Evolutionary conservation across 805 yeast genomes (phyloP), one percentile per base, ranked within the genome.

Genomic region (Metschnikowia bowlesiae): DNA sequence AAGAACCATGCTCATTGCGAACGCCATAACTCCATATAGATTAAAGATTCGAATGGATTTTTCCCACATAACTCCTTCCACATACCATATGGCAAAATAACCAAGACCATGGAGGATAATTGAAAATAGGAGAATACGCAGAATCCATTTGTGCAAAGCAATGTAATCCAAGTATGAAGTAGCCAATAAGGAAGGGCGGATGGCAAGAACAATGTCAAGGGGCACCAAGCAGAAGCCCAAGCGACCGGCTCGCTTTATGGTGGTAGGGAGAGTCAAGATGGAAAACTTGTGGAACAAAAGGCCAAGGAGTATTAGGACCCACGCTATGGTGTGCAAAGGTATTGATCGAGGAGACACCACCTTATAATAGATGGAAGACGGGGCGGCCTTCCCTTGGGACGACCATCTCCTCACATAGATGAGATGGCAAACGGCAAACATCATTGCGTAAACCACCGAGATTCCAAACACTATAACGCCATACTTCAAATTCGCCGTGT

Each of bases 91-190:
- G 8, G 67, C 60, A 4, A 78, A 33, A 59, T 71, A 87, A 1
- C 82, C 83, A 13, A 80, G 42, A 0, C 82, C 70, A 59, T 87
- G 95, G 3, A 75, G 44, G 0, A 75, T 39, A 0, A 76, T 75
- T 32, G 76, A 61, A 0, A 73, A 52, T 1, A 82, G 61, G 22
- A 84, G 75, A 1, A 82, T 36, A 51, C 92, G 69, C 4, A 90
- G 83, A 1, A 84, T 55, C 91, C 92, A 85, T 58, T 84, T 85
- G 62, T 87, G 95, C 8, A 86, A 57, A 16, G 71, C 71, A 10
- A 87, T 59, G 11, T 80, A 66, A 47, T 79, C 80, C 51, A 84
- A 62, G 58, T 87, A 87, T 47, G 64, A 77, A 26, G 60, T 52
- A 4, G 73, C 73, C 48, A 76, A 60, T 36, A 77, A 76, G n/a